Evolutionary conservation across 768 basidiomycete genomes (phyloP), one percentile per base, ranked within the genome.

Genomic region (Coprinopsis cinerea): DNA sequence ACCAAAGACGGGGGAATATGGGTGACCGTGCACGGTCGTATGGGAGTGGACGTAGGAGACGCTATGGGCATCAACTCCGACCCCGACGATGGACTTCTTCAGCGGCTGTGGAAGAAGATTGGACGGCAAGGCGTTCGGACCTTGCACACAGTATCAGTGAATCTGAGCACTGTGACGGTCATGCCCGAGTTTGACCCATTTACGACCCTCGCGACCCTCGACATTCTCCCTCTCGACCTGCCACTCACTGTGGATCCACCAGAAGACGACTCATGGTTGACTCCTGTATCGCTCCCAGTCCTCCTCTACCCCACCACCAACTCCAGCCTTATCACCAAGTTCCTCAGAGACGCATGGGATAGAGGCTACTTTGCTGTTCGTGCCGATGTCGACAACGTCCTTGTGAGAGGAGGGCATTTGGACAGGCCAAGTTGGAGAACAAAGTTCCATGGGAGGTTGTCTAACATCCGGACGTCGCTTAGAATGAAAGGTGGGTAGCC

Each of bases 21-120:
- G 80, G 52, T 89, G 27, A 68, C 67, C 34, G 67, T 88, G 4
- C 66, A 76, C 15, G 82, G 74, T 3, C 68, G 73, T 42, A 59
- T 85, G 14, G 88, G 88, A 0, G 53, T 90, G n/a, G 79, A 89
- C 59, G 85, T 82, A 5, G 85, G 83, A 1, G 61, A 70, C 7
- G 67, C 80, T 17, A 66, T 85, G 13, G 83, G 78, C 0, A 74
- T 85, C 11, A 77, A 78, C 47, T 65, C 66, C 10, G 65, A 68
- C 24, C 57, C 64, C 7, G 66, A 71, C 6, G 74, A 86, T 48
- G 68, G 69, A 25, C 32, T 79, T 4, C 51, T 81, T 40, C 53
- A 59, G n/a, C 64, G 64, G 39, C 51, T 79, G 25, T 85, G 82
- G 82, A 88, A 84, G 64, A 68, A 75, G 1, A 50, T 88, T 15